phyloP scores from a whole-genome alignment of 345 rosid species.

The Cochlearia excelsa region DNA sequence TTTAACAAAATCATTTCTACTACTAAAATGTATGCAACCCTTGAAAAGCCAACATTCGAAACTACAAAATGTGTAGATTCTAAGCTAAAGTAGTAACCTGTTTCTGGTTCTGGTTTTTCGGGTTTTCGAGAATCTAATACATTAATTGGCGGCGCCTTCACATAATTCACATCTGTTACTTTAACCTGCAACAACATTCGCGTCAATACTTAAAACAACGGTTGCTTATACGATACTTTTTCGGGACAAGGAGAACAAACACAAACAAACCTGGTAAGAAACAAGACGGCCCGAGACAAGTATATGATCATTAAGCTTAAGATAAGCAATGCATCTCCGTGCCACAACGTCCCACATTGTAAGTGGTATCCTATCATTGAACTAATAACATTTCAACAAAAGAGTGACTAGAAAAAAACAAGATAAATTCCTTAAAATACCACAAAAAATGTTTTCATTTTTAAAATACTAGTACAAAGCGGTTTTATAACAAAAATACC shows the following conservation, averaged over 20 bases:
- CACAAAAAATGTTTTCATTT: too few species aligned
- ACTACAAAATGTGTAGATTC: background rate
- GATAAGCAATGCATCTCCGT: conserved; percentile 42
- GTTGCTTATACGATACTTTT: too few species aligned
- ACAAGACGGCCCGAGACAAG: conserved; percentile 57
- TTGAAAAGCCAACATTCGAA: background rate
- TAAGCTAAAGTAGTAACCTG: conserved; percentile 36
- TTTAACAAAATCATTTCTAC: background rate
- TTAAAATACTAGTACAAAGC: too few species aligned
- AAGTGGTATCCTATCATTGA: conserved; percentile 46
- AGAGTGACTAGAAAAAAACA: background rate
- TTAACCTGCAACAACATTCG: conserved; percentile 42
- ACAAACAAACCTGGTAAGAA: conserved; percentile 57
- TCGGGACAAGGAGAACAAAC: conserved; percentile 1
- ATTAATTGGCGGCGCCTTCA: conserved; percentile 34
- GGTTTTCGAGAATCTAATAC: conserved; percentile 12
- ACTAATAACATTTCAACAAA: background rate
- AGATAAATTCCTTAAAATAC: too few species aligned
- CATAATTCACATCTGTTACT: conserved; percentile 53
- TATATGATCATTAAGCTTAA: conserved; percentile 55
- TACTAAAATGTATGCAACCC: background rate
- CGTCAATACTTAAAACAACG: background rate
- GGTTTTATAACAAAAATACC: background rate
- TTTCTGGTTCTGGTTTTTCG: conserved; percentile 30
- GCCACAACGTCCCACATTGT: conserved; percentile 50